Evolutionary conservation across 2,329 filamentous ascomycete species (phyloP).

Genomic region (Ilyonectria robusta): DNA sequence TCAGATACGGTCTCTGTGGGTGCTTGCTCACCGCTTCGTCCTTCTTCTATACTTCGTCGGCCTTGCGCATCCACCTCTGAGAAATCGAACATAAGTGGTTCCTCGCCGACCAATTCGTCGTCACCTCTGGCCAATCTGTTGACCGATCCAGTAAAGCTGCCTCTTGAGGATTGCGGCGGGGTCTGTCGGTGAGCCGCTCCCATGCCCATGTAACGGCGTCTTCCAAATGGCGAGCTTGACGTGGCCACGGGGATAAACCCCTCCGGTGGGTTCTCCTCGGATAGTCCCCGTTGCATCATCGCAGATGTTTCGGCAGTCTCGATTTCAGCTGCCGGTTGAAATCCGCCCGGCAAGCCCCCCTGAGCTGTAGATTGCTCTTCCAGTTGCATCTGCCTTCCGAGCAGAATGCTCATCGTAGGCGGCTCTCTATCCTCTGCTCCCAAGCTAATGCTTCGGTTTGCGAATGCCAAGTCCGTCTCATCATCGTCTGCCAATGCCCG

Average conservation of each 20-base stretch:
- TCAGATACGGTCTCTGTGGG: slow-evolving; percentile 50
- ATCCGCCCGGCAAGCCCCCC: slow-evolving; percentile 39
- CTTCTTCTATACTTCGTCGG: slow-evolving; percentile 72
- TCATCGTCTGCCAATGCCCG: slow-evolving; percentile 70
- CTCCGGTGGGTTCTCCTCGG: slow-evolving; percentile 63
- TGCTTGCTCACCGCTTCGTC: slow-evolving; percentile 56
- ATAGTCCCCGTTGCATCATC: slow-evolving; percentile 58
- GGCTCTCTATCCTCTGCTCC: slow-evolving; percentile 76
- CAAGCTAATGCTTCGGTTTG: slow-evolving; percentile 77
- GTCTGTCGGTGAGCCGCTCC: slow-evolving; percentile 56
- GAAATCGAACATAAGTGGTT: slow-evolving; percentile 80
- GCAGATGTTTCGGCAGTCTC: slow-evolving; percentile 56
- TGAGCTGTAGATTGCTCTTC: slow-evolving; percentile 50
- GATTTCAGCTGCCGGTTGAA: slow-evolving; percentile 62
- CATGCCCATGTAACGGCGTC: slow-evolving; percentile 63
- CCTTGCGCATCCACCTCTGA: slow-evolving; percentile 76
- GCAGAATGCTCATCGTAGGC: slow-evolving; percentile 74
- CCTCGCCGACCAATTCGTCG: slow-evolving; percentile 72
- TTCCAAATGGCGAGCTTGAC: slow-evolving; percentile 62
- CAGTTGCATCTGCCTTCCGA: slow-evolving; percentile 61
- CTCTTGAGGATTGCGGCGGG: slow-evolving; percentile 61
- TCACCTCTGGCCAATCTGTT: slow-evolving; percentile 58
- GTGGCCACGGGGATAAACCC: slow-evolving; percentile 57
- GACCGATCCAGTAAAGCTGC: slow-evolving; percentile 60
- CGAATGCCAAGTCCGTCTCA: slow-evolving; percentile 72